Conservation (phyloP, 1,139 yeast species). For the Debaryomyces nepalensis region DNA sequence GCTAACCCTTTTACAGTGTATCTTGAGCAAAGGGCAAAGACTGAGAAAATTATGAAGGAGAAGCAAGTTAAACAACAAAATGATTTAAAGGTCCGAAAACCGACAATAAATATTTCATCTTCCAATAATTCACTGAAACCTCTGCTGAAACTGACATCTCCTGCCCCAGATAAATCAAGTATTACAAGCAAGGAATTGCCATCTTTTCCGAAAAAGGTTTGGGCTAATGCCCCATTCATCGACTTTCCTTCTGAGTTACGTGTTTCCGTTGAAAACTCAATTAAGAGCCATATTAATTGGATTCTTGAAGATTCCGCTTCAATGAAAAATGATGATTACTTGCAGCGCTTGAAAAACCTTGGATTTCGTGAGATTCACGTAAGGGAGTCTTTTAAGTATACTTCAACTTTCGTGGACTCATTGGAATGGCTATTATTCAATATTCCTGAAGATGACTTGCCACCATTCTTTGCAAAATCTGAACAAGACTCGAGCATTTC, state of each 20-base stretch:
- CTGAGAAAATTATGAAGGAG: constrained; percentile 50
- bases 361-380: constrained; percentile 78
- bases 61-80: constrained; percentile 40
- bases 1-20: constrained; percentile 74
- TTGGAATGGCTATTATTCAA: constrained; percentile 86
- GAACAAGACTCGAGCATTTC: constrained; percentile 52
- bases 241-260: constrained; percentile 56
- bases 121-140: constrained; percentile 1
- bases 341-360: constrained; percentile 38
- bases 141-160: constrained; percentile 8
- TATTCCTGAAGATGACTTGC: constrained; percentile 93
- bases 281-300: constrained; percentile 63
- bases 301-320: constrained; percentile 26
- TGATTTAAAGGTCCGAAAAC: constrained; percentile 46
- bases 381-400: constrained; percentile 69
- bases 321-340: constrained; percentile 19
- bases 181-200: neutral
- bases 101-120: constrained; percentile 41
- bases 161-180: constrained; percentile 8
- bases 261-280: constrained; percentile 56
- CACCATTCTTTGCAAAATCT: constrained; percentile 54
- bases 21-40: constrained; percentile 54
- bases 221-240: constrained; percentile 66
- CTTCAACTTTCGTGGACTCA: constrained; percentile 56
- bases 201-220: constrained; percentile 59